Evolutionary conservation across 2,329 filamentous ascomycete genomes (phyloP), one percentile per base, ranked within the genome.

Genomic region (Arthrobotrys megalospora): DNA sequence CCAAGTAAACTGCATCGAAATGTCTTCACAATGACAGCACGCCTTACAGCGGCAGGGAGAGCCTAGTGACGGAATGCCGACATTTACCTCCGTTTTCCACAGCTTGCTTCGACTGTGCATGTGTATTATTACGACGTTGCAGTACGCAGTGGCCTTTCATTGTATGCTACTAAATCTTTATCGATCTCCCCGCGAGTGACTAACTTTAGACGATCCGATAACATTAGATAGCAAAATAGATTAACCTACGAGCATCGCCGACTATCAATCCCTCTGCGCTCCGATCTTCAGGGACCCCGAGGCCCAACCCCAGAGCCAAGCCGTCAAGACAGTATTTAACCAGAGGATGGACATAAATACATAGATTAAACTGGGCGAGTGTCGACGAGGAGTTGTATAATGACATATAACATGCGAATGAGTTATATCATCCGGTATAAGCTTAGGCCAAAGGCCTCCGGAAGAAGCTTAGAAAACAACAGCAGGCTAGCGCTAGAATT

Each of bases 231-330:
- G 36, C 6, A 8, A 43, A n/a, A 38, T 28, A 24, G 72, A 70
- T 77, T 77, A 65, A 70, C 48, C 53, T 69, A 70, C 48, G 58
- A 41, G 1, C 24, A 76, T 69, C 64, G 63, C 32, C 47, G 72
- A 65, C 58, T 63, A 67, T 69, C 66, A 66, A 34, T 60, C 16
- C 21, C 28, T 48, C 36, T 28, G 28, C 16, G 24, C 21, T 55
- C 28, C 21, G 75, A 78, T 78, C 67, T 62, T 72, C 75, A 78
- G 75, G 75, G 52, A 68, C 75, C 66, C 67, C 72, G 64, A 64
- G 28, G 2, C 14, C 16, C 10, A 8, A 16, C 28, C 63, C 45
- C 62, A 43, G 62, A 63, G 69, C 60, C 62, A 66, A 67, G 70
- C 19, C n/a, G 38, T 34, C 28, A 24, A 62, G 10, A 34, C 10